Evolutionary conservation across 2,329 filamentous ascomycete species (phyloP), one percentile per base, ranked within the genome.

Genomic region (Coniochaeta sp.): DNA sequence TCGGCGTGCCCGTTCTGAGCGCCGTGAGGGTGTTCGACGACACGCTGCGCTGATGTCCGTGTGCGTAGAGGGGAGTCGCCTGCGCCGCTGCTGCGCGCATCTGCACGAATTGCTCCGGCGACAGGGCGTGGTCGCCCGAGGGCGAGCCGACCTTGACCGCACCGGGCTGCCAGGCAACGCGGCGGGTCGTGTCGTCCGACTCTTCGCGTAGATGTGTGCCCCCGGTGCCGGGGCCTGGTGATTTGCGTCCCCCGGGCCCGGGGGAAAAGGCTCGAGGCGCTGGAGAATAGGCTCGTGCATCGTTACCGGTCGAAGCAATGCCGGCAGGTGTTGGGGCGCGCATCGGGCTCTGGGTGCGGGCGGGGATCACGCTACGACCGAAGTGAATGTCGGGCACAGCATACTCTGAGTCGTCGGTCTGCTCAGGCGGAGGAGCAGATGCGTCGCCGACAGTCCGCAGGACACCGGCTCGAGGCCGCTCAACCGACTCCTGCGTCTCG

Each of bases 41-140:
- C 1, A 80, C 75, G 57, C 78, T 81, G 42, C 89, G 81, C 56
- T 82, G 81, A 68, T 91, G 88, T 1, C 78, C 75, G 70, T 56
- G 54, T 3, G 54, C 54, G 34, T 84, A 83, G 44, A 82, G 68
- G 17, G 86, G 81, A 6, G 80, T 79, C 55, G 80, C 76, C 2
- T 24, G 7, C 10, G 80, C 77, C 19, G 81, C 78, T 4, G 84
- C 79, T 24, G 87, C 88, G 63, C 91, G 86, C 66, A 93, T 88
- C 67, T 91, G 86, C 6, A 96, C 91, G 74, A 89, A 96, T 66
- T 96, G 86, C 71, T 96, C 91, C 0, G 91, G 81, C 4, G 88
- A 89, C 14, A 96, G 69, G 9, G 74, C 75, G 47, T 75, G 79
- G n/a, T 80, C 79, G 16, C 77, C 72, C 19, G 78, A 56, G 19